Conservation (phyloP, 2,329 filamentous ascomycete genomes). For the Xylaria arbuscula region DNA sequence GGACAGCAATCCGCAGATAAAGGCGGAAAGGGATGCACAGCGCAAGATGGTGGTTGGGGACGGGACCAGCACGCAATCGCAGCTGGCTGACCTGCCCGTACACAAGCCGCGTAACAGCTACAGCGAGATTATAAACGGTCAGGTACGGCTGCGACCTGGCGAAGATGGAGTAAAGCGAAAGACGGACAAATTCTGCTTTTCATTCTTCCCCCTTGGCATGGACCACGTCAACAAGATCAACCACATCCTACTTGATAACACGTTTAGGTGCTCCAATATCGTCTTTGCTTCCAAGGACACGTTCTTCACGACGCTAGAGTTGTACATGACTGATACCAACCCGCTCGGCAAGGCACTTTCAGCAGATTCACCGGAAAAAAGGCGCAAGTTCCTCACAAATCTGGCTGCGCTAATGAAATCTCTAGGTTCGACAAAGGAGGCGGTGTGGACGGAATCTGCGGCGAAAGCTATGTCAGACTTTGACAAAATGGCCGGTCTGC, state of each 20-base stretch:
- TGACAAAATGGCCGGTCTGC: slow-evolving; percentile 17
- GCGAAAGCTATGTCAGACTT: background rate
- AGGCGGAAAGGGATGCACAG: slow-evolving; percentile 16
- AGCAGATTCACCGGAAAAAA: slow-evolving; percentile 29
- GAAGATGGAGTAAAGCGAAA: slow-evolving; percentile 34
- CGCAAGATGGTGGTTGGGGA: slow-evolving; percentile 31
- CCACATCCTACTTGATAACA: slow-evolving; percentile 47
- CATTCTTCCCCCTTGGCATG: slow-evolving; percentile 44
- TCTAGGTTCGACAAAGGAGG: slow-evolving; percentile 35
- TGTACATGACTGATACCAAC: slow-evolving; percentile 40
- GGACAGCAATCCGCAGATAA: slow-evolving; percentile 33
- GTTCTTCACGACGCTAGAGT: slow-evolving; percentile 44
- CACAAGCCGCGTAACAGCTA: slow-evolving; percentile 47
- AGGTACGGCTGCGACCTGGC: slow-evolving; percentile 21
- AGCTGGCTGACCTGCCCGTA: slow-evolving; percentile 47
- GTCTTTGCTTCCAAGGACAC: slow-evolving; percentile 43
- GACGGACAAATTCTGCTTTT: slow-evolving; percentile 48
- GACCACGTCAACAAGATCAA: slow-evolving; percentile 50
- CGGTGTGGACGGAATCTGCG: slow-evolving; percentile 32
- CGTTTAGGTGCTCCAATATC: slow-evolving; percentile 40
- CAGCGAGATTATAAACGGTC: slow-evolving; percentile 41
- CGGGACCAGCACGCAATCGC: slow-evolving; percentile 31
- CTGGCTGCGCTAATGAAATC: slow-evolving; percentile 33
- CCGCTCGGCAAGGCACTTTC: slow-evolving; percentile 33
- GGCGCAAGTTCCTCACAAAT: slow-evolving; percentile 25